phyloP scores from a whole-genome alignment of 2,329 filamentous ascomycete genomes.

The Teratosphaeria pseudoeucalypti region DNA sequence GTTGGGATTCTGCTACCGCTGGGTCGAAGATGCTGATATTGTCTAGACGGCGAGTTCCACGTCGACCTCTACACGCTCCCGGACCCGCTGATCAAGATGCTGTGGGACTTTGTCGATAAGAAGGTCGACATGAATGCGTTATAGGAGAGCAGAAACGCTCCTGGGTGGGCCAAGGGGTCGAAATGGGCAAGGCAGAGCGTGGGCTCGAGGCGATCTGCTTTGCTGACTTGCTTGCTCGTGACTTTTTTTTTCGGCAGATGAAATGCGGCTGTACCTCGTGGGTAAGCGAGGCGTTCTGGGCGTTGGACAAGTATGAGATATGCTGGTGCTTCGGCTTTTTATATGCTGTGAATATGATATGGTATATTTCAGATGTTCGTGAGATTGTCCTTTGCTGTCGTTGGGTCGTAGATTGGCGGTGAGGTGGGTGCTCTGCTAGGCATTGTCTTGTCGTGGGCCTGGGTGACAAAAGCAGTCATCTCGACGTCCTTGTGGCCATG shows the following conservation, averaged over 20 bases:
- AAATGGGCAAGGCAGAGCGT: neutral
- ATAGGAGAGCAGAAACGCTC: neutral
- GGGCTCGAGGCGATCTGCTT: neutral
- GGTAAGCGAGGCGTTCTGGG: neutral
- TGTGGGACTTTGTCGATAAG: slow-evolving; percentile 71
- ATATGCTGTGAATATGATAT: neutral
- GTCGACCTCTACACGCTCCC: slow-evolving; percentile 97
- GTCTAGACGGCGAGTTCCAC: slow-evolving; percentile 82
- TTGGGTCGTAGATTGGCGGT: too few relatives aligned
- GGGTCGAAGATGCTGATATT: neutral
- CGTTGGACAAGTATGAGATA: neutral
- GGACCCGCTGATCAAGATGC: slow-evolving; percentile 76
- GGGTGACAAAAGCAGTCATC: too few relatives aligned
- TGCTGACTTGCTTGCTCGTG: neutral
- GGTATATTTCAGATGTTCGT: neutral
- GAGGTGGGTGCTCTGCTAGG: too few relatives aligned
- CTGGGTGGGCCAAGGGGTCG: neutral
- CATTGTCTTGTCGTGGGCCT: too few relatives aligned
- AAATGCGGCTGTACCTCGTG: neutral
- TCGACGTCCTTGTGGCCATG: too few relatives aligned
- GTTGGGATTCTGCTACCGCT: slow-evolving; percentile 1
- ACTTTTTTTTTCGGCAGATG: neutral
- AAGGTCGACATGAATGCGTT: slow-evolving; percentile 17
- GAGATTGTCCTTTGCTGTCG: neutral
- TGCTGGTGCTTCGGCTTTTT: neutral